A percentile compares a stretch with the other conserved stretches of the same genome.
These are phyloP conservation scores for Diversispora epigaea DNA, from an alignment of 192 early-diverging fungal genomes.

Conservation along the genomic window DNA sequence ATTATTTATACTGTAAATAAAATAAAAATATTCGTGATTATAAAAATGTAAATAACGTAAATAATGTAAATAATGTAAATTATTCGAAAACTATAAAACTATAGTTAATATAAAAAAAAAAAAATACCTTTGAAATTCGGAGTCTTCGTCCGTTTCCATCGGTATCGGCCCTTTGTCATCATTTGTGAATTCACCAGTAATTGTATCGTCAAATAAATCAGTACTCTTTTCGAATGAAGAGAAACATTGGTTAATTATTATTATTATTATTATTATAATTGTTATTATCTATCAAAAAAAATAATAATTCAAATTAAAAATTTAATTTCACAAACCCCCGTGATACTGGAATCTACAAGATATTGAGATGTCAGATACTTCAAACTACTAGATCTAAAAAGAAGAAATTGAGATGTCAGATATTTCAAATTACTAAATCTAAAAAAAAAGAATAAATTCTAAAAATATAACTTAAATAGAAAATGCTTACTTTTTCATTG, in stretches of 20 bases:
- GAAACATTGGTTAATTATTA: neutral
- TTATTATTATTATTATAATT: no score
- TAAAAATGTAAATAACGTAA: neutral
- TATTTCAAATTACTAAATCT: neutral
- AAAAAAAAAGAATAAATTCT: neutral
- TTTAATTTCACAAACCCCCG: constrained; percentile 42
- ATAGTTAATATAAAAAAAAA: neutral
- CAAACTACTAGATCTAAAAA: neutral
- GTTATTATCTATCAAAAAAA: no score
- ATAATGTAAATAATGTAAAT: neutral
- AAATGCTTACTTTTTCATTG: neutral
- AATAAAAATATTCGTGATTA: neutral
- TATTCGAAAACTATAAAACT: neutral
- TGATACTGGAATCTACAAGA: constrained; percentile 60
- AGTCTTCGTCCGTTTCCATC: neutral
- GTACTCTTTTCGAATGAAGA: neutral
- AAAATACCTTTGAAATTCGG: neutral
- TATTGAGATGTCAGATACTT: constrained; percentile 60
- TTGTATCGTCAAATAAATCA: neutral
- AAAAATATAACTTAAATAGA: neutral
- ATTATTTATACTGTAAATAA: neutral
- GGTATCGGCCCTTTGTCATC: neutral
- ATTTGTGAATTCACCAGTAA: neutral
- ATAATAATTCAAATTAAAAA: no score
- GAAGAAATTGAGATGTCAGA: neutral